Evolutionary conservation across 2,329 filamentous ascomycete species (phyloP).

Genomic region (Daldinia sp.): DNA sequence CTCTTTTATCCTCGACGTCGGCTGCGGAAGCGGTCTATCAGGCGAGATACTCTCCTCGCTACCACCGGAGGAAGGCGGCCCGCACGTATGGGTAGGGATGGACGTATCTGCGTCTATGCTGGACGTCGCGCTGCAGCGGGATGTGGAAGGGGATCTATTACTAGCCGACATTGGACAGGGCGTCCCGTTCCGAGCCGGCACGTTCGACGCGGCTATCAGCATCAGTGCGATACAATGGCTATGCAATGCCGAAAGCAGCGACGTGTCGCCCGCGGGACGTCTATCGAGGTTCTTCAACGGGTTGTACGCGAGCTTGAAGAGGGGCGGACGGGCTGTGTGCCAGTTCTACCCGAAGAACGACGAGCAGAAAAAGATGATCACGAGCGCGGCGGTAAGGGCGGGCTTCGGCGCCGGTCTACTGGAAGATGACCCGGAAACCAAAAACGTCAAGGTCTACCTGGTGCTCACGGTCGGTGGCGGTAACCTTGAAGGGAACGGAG

Average conservation of each 20-base stretch:
- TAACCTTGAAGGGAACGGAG: conserved; percentile 63
- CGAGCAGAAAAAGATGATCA: conserved; percentile 91
- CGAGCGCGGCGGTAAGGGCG: conserved; percentile 87
- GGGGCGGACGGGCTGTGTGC: conserved; percentile 91
- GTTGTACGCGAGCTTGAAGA: conserved; percentile 83
- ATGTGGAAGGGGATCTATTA: conserved; percentile 93
- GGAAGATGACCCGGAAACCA: conserved; percentile 95
- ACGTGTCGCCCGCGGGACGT: conserved; percentile 82
- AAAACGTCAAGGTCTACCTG: conserved; percentile 96
- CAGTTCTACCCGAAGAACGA: conserved; percentile 99
- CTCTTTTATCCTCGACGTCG: conserved; percentile 94
- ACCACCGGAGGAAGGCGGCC: conserved; percentile 77
- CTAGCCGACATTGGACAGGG: conserved; percentile 96
- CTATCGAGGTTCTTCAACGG: conserved; percentile 92
- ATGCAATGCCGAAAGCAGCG: conserved; percentile 92
- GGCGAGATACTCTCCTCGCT: conserved; percentile 91
- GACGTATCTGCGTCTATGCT: conserved; percentile 97
- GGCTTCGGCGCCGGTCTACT: conserved; percentile 95
- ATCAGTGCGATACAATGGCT: conserved; percentile 99
- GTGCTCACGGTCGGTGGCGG: conserved; percentile 87
- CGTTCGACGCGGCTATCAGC: conserved; percentile 94
- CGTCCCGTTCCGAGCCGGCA: conserved; percentile 89
- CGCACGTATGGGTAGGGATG: conserved; percentile 97
- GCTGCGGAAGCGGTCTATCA: conserved; percentile 93
- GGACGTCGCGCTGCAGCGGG: conserved; percentile 90